A percentile compares a stretch with the other conserved stretches of the same genome.
These are phyloP conservation scores for Phaseolus coccineus DNA, from an alignment of 331 rosid genomes.

Conservation along the genomic window DNA sequence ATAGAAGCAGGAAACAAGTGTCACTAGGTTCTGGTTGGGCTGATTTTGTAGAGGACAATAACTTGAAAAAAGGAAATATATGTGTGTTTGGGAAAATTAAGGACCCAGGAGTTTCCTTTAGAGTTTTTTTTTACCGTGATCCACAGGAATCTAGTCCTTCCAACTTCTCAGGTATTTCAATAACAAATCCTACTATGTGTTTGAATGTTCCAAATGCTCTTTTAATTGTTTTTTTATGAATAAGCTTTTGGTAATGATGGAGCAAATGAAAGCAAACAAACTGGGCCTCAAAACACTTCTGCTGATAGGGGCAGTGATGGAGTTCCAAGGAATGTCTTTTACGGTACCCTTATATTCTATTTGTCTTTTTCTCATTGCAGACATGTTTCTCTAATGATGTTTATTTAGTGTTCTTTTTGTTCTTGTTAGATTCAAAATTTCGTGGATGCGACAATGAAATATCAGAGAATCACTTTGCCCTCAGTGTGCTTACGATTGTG, in stretches of 20 bases:
- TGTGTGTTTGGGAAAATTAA: constrained; percentile 21
- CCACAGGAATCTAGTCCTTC: not conserved
- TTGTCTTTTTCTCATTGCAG: not conserved
- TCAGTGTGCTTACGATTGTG: not conserved
- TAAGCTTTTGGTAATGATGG: not conserved
- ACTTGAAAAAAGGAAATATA: not conserved
- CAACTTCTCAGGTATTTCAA: not conserved
- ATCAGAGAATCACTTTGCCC: not conserved
- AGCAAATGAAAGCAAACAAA: not conserved
- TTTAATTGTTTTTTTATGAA: too few relatives aligned
- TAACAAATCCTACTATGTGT: too few relatives aligned
- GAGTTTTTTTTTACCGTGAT: constrained; percentile 13
- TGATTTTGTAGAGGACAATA: too few relatives aligned
- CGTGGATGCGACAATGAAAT: not conserved
- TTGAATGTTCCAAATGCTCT: too few relatives aligned
- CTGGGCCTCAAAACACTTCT: not conserved
- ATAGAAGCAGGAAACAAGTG: too few relatives aligned
- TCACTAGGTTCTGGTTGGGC: too few relatives aligned
- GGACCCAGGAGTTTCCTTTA: not conserved
- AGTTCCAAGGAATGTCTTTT: not conserved
- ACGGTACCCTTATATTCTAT: too few relatives aligned
- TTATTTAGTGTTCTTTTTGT: too few relatives aligned
- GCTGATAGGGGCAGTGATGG: not conserved
- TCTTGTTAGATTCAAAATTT: not conserved
- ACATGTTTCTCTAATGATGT: too few relatives aligned